These are phyloP conservation scores for Chlorella sp. DNA, from an alignment of 139 green algal species.

Conservation along the genomic window DNA sequence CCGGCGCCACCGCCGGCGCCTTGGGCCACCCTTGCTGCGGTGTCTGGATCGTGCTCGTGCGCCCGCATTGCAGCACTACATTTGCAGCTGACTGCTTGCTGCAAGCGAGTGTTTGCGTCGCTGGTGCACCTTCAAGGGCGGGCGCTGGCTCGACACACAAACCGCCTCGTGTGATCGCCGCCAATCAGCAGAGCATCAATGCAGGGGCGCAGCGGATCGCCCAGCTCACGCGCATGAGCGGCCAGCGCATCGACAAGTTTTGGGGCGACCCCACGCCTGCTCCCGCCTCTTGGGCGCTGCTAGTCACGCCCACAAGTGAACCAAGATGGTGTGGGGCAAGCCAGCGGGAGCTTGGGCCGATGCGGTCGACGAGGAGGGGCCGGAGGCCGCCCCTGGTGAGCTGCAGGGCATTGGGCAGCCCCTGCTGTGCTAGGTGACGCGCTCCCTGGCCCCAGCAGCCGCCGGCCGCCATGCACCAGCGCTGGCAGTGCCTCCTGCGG, in stretches of 20 bases:
- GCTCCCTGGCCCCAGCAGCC: not conserved
- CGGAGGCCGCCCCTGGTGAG: constrained; percentile 32
- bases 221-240: not conserved
- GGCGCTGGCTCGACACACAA: too few species aligned
- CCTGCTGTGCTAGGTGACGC: not conserved
- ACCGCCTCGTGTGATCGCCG: too few species aligned
- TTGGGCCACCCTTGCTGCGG: too few species aligned
- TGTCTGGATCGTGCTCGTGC: too few species aligned
- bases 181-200: too few species aligned
- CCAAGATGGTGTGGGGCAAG: constrained; percentile 19
- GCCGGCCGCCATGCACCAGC: too few species aligned
- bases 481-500: too few species aligned
- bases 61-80: too few species aligned
- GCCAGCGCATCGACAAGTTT: not conserved
- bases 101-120: too few species aligned
- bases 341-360: constrained; percentile 53
- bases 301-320: not conserved
- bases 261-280: not conserved
- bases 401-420: not conserved
- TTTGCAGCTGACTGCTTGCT: too few species aligned
- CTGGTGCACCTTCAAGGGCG: too few species aligned
- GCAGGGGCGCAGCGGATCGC: not conserved
- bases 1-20: too few species aligned
- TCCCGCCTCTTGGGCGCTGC: not conserved
- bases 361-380: constrained; percentile 56